Evolutionary conservation across 331 rosid genomes (phyloP), one percentile per base, ranked within the genome.

Genomic region (Quercus lobata): DNA sequence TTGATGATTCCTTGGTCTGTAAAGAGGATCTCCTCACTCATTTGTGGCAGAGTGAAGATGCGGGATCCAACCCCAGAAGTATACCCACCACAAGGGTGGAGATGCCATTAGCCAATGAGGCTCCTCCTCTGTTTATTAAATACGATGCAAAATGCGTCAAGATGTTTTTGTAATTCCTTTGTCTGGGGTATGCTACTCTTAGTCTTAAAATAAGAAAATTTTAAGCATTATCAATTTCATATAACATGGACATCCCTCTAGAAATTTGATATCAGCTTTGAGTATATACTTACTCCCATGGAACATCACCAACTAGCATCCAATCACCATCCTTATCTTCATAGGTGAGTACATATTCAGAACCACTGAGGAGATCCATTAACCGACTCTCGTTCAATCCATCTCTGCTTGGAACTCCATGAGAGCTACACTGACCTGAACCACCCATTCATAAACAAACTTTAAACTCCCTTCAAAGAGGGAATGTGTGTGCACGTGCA

Each of bases 291-390:
- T 91, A 94, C 97, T 84, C 83, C 97, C 95, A 94, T 30, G 97
- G 97, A 52, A 92, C 94, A 80, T 92, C 98, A 71, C 97, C 97
- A 82, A 91, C 97, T n/a, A 92, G 87, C 97, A 94, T 92, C 98
- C 98, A 94, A 68, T 92, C 97, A n/a, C 86, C 90, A 81, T 90
- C 97, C 77, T 91, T 93, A 79, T 93, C 97, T 88, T 91, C 96
- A 83, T 86, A 93, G 60, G 99, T 93, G 84, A 92, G 93, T 80
- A 95, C 96, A 82, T 90, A 92, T 83, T 95, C 97, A 73, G 97
- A 91, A 75, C 97, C 96, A 82, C 92, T 92, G 56, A 95, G 90
- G 9, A 95, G 97, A 75, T 95, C 94, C 91, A 89, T 92, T 82
- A 91, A 78, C 46, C 88, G 86, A 41, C 94, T 93, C 84, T 86